Conservation (phyloP, 2,329 filamentous ascomycete species). For the Westerdykella aurantiaca region DNA sequence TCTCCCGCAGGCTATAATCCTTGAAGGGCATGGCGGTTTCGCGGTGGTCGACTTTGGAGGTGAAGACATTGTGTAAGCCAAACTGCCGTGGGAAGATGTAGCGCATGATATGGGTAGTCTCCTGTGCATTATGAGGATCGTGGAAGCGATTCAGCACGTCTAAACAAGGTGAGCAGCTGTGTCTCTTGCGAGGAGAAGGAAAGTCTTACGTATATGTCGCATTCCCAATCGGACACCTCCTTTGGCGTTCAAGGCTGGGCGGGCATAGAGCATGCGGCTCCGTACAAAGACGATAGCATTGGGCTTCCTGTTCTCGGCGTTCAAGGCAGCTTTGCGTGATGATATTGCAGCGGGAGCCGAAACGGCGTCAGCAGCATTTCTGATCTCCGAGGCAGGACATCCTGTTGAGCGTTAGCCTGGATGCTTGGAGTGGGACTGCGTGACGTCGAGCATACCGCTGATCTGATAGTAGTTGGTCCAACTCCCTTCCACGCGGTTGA, state of each 20-base stretch:
- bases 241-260: constrained; percentile 62
- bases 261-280: constrained; percentile 80
- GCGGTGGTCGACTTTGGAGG: constrained; percentile 56
- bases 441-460: constrained; percentile 53
- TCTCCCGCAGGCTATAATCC: constrained; percentile 79
- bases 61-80: constrained; percentile 87
- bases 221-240: constrained; percentile 68
- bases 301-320: constrained; percentile 24
- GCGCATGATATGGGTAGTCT: constrained; percentile 71
- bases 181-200: constrained; percentile 10
- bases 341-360: not conserved
- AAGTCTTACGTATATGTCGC: constrained; percentile 64
- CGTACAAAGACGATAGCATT: constrained; percentile 70
- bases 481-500: constrained; percentile 55
- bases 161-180: constrained; percentile 36
- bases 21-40: constrained; percentile 70
- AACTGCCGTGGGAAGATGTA: constrained; percentile 94
- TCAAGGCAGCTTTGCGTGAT: not conserved
- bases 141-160: constrained; percentile 74
- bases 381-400: constrained; percentile 47
- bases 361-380: constrained; percentile 8
- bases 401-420: constrained; percentile 32
- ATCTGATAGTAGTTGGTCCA: constrained; percentile 69
- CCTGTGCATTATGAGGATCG: constrained; percentile 42
- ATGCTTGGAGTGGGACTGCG: no score